Conservation (phyloP, 495 filamentous ascomycete genomes). For the Neurospora sp. region DNA sequence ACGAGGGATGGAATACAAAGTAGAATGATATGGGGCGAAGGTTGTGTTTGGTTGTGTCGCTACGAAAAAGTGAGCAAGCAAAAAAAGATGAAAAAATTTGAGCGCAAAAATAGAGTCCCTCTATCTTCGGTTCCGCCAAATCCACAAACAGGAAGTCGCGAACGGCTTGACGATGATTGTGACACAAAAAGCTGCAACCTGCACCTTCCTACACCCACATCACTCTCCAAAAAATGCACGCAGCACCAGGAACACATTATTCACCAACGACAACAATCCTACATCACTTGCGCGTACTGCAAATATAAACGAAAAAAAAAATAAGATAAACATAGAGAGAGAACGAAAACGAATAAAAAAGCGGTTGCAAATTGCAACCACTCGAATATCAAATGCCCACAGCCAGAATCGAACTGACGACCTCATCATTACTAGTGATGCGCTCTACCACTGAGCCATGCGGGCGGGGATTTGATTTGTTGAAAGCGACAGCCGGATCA, state of each 20-base stretch:
- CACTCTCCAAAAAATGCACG: background rate
- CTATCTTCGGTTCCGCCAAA: background rate
- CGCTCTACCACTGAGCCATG: background rate
- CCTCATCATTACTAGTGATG: background rate
- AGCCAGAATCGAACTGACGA: background rate
- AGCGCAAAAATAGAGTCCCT: background rate
- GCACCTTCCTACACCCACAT: background rate
- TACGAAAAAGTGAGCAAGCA: background rate
- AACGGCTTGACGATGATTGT: background rate
- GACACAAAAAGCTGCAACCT: background rate
- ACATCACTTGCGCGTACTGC: background rate
- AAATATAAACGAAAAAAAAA: too few species aligned
- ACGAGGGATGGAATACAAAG: background rate
- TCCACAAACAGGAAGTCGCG: background rate
- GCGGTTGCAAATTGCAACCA: background rate
- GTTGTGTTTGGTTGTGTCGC: background rate
- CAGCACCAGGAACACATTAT: background rate
- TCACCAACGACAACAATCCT: background rate
- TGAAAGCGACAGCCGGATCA: accelerated
- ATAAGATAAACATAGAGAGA: background rate
- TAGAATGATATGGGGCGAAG: background rate
- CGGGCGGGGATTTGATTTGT: background rate
- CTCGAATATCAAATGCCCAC: background rate
- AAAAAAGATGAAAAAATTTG: background rate
- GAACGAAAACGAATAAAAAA: background rate